A percentile compares a stretch with the other conserved stretches of the same genome.
These are phyloP conservation scores for Linnemannia elongata DNA, from an alignment of 192 early-diverging fungal species.

Conservation along the genomic window DNA sequence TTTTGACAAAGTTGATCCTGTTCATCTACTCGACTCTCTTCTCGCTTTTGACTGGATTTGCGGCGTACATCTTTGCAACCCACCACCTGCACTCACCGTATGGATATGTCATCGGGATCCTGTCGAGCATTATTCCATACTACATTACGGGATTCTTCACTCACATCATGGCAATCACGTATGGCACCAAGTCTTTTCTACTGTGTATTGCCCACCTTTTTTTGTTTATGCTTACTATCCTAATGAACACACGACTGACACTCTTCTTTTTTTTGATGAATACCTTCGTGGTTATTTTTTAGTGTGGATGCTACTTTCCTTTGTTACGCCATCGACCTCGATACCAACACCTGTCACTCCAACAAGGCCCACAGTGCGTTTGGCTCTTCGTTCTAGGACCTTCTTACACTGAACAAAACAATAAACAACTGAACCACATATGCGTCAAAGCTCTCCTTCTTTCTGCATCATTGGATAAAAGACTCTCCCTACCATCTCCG, in stretches of 20 bases:
- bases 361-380: constrained; percentile 68
- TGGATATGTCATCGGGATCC: constrained; percentile 74
- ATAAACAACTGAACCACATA: background rate
- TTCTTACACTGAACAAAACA: background rate
- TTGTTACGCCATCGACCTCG: constrained; percentile 87
- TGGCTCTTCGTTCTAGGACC: constrained; percentile 17
- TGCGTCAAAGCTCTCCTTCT: background rate
- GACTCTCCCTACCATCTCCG: background rate
- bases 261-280: background rate
- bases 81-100: constrained; percentile 69
- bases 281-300: background rate
- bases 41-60: constrained; percentile 69
- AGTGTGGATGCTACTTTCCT: constrained; percentile 85
- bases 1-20: constrained; percentile 69
- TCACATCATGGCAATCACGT: constrained; percentile 82
- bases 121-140: constrained; percentile 71
- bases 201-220: background rate
- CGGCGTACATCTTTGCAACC: constrained; percentile 69
- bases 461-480: no score
- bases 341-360: constrained; percentile 67
- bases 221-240: background rate
- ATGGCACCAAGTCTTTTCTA: constrained; percentile 40
- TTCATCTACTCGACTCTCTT: constrained; percentile 71
- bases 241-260: background rate
- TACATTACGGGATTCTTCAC: constrained; percentile 78